These are phyloP conservation scores for Dissophora globulifera DNA, from an alignment of 192 early-diverging fungal genomes.

Conservation along the genomic window DNA sequence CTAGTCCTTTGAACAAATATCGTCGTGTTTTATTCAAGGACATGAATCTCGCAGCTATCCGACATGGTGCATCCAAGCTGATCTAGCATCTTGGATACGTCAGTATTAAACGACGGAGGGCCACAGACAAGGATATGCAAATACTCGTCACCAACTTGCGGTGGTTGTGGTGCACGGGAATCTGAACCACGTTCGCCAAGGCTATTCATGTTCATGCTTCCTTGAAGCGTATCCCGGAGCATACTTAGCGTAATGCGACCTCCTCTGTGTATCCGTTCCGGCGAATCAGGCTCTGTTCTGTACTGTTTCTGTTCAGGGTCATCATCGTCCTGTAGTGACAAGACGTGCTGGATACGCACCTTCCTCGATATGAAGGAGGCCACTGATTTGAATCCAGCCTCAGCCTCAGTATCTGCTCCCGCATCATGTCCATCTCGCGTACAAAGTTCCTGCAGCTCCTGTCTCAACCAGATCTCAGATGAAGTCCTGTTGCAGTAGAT, in stretches of 20 bases:
- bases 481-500: slow-evolving; percentile 36
- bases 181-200: background rate
- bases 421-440: background rate
- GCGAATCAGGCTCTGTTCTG: background rate
- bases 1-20: no score
- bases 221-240: slow-evolving; percentile 9
- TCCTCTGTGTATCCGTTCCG: slow-evolving; percentile 6
- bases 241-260: slow-evolving; percentile 20
- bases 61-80: slow-evolving; percentile 15
- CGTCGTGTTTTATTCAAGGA: slow-evolving; percentile 13
- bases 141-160: no score
- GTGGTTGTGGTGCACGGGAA: no score
- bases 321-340: background rate
- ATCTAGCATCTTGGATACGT: slow-evolving; percentile 27
- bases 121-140: slow-evolving; percentile 38
- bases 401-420: no score
- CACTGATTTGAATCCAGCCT: background rate
- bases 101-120: slow-evolving; percentile 31
- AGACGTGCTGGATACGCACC: slow-evolving; percentile 35
- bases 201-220: background rate
- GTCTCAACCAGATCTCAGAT: slow-evolving; percentile 40
- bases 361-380: background rate
- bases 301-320: background rate
- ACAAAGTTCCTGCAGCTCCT: slow-evolving; percentile 13
- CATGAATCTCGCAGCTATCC: slow-evolving; percentile 16